Base-by-base conservation (phyloP, 75 land plant species). In the Gnetum montanum region DNA sequence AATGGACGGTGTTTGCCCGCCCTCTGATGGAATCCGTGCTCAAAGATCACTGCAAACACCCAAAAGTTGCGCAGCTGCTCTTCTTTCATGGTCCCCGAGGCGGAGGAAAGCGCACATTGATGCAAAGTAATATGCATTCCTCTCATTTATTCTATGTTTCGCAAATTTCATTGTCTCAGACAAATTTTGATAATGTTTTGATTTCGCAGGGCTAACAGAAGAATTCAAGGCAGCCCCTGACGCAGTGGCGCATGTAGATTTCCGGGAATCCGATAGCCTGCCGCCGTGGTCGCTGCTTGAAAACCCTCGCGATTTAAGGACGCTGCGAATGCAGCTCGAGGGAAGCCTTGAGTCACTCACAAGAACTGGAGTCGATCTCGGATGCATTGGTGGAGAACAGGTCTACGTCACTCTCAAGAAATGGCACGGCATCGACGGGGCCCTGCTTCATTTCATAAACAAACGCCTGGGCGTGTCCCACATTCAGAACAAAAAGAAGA, bases 51-150 rank as follows among this genome's bases (percentile, higher is more conserved):
- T 80, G 73, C 8, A 69, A 66, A 33, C 71, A 68, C 38, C 78
- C 68, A 55, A 70, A 75, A 20, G 81, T 84, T 15, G 59, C 57
- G 3, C 81, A 80, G 37, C 84, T 84, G 16, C 76, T 87, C 41
- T 41, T 87, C 61, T 61, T 87, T 46, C 92, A 87, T 54, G 92
- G 92, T 54, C 92, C 92, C 34, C 67, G 88, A 15, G 92, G 92
- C 59, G 81, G 64, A 54, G 92, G 92, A 40, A 87, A 87, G 67
- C 72, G 76, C 43, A 77, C 92, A 20, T 64, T 84, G 47, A 30
- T 76, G 54, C 70, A 73, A 40, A 79, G 91, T 86, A 54, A 49
- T 43, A 48, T 22, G 22, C 34, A 8, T 12, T 44, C 45, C 1
- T 26, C 31, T 47, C 29, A 10, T 41, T 7, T 2, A 19, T 46